Evolutionary conservation across 495 filamentous ascomycete species (phyloP).

Genomic region (Penicillium canescens): DNA sequence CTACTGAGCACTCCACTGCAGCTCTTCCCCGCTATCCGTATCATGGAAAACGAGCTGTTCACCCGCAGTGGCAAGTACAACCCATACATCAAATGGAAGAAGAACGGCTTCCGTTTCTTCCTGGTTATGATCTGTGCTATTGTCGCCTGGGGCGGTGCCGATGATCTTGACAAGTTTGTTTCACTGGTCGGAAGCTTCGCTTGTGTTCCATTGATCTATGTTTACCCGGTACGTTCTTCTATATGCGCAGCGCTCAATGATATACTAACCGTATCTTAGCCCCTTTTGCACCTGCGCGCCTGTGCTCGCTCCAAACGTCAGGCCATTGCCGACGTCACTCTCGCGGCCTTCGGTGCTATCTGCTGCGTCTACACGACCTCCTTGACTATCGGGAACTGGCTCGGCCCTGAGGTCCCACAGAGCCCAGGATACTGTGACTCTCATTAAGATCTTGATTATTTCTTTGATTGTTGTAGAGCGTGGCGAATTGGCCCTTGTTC

Average conservation of each 20-base stretch:
- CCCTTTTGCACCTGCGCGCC: conserved; percentile 81
- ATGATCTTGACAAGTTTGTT: conserved; percentile 96
- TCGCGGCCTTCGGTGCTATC: conserved; percentile 78
- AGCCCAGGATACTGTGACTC: conserved; percentile 63
- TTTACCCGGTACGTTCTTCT: conserved; percentile 78
- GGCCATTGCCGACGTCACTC: conserved; percentile 65
- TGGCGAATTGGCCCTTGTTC: conserved; percentile 2
- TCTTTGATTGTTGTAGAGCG: conserved; percentile 4
- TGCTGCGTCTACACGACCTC: conserved; percentile 90
- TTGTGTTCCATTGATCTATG: conserved; percentile 95
- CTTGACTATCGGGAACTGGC: conserved; percentile 84
- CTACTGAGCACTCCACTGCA: conserved; percentile 91
- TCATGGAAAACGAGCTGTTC: conserved; percentile 68
- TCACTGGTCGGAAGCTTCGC: conserved; percentile 95
- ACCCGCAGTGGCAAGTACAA: conserved; percentile 92
- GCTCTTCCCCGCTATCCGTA: conserved; percentile 93
- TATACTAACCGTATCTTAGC: conserved; percentile 49
- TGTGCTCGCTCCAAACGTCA: conserved; percentile 66
- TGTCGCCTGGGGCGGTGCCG: conserved; percentile 88
- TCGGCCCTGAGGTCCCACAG: conserved; percentile 37
- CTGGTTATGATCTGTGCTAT: conserved; percentile 82
- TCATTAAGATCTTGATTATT: conserved; percentile 14
- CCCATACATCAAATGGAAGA: conserved; percentile 96
- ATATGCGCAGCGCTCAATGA: background rate
- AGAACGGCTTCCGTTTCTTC: conserved; percentile 93